Percentiles rank a stretch among this genome's conserved stretches.
These are phyloP conservation scores for Penicillium sp. DNA, from an alignment of 2,329 filamentous ascomycete genomes.

Conservation along the genomic window DNA sequence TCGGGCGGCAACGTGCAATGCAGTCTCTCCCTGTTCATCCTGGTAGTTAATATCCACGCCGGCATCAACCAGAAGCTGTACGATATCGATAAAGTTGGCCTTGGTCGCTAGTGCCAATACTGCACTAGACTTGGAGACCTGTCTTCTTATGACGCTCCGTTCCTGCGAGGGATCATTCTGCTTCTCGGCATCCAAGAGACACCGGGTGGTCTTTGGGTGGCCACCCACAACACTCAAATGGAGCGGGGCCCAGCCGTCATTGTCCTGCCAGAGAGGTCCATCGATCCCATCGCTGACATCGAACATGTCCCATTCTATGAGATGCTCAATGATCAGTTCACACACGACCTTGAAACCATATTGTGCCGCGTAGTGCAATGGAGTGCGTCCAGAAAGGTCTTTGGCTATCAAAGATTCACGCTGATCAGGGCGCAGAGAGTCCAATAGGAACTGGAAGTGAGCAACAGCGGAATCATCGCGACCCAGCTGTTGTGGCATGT, in stretches of 20 bases:
- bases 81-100: constrained; percentile 79
- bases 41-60: constrained; percentile 92
- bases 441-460: constrained; percentile 62
- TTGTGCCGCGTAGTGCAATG: constrained; percentile 90
- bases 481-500: constrained; percentile 57
- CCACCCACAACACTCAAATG: constrained; percentile 91
- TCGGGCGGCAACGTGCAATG: constrained; percentile 84
- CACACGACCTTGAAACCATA: constrained; percentile 93
- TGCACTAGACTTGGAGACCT: constrained; percentile 78
- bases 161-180: constrained; percentile 64
- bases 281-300: constrained; percentile 83
- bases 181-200: constrained; percentile 75
- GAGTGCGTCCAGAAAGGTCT: constrained; percentile 78
- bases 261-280: constrained; percentile 83
- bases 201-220: constrained; percentile 79
- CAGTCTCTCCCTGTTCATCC: constrained; percentile 85
- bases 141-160: constrained; percentile 63
- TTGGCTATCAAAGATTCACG: constrained; percentile 63
- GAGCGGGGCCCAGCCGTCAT: constrained; percentile 83
- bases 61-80: constrained; percentile 81
- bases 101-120: constrained; percentile 85
- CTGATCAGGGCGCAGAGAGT: constrained; percentile 66
- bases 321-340: constrained; percentile 78
- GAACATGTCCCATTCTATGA: constrained; percentile 87
- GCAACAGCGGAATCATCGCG: constrained; percentile 74